These are phyloP conservation scores for Phoenix dactylifera DNA, from an alignment of 176 grass and related monocot species.

Conservation along the genomic window DNA sequence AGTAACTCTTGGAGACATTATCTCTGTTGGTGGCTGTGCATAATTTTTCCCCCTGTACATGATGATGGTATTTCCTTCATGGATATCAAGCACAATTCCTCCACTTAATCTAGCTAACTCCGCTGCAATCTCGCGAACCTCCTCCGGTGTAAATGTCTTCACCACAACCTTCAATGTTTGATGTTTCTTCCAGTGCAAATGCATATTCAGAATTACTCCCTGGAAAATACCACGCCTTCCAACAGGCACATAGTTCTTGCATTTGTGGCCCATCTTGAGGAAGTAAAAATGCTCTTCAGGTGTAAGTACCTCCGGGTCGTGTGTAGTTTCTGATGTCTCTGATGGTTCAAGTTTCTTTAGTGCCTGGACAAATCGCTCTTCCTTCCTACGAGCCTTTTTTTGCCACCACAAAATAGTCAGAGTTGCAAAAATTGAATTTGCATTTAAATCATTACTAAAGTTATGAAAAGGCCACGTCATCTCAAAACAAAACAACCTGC, in stretches of 20 bases:
- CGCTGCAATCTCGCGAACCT: slow-evolving; percentile 74
- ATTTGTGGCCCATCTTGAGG: slow-evolving; percentile 90
- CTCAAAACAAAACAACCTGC: background rate
- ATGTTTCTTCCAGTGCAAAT: slow-evolving; percentile 99
- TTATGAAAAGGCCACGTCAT: background rate
- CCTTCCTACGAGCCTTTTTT: slow-evolving; percentile 60
- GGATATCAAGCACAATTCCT: slow-evolving; percentile 79
- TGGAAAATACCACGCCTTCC: slow-evolving; percentile 92
- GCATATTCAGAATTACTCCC: slow-evolving; percentile 98
- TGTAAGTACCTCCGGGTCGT: slow-evolving; percentile 82
- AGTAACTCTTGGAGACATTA: slow-evolving; percentile 85
- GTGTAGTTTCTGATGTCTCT: slow-evolving; percentile 51
- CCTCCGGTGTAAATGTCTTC: slow-evolving; percentile 90
- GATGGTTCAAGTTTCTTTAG: slow-evolving; percentile 91
- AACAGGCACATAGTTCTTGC: slow-evolving; percentile 97
- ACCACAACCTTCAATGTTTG: slow-evolving; percentile 88
- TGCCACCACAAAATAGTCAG: slow-evolving; percentile 3
- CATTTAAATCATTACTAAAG: background rate
- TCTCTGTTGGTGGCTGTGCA: slow-evolving; percentile 75
- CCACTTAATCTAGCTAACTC: slow-evolving; percentile 84
- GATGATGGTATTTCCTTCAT: slow-evolving; percentile 82
- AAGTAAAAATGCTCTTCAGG: slow-evolving; percentile 94
- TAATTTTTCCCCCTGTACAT: slow-evolving; percentile 99
- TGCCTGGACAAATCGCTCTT: slow-evolving; percentile 55
- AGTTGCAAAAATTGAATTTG: background rate